Base-by-base conservation (phyloP, 2,329 filamentous ascomycete species). In the Penicillium sp. region DNA sequence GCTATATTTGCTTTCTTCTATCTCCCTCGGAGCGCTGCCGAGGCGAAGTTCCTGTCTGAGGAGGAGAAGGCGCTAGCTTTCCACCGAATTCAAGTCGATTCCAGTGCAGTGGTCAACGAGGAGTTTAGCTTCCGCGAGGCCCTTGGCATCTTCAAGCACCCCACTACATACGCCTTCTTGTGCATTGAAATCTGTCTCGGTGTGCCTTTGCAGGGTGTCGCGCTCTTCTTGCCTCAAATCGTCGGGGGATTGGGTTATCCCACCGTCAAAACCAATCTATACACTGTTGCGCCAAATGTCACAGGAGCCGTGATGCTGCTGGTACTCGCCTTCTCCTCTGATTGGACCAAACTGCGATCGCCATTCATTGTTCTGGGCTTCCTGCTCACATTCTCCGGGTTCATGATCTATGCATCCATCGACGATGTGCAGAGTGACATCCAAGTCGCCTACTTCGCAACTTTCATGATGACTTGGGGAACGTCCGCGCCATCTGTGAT, bases 391-490 rank as follows among this genome's bases (percentile, higher is more conserved):
- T 89, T 92, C 68, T 82, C 83, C 48, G 90, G 90, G 5, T 91
- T 93, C 77, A 84, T 92, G 72, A 89, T 93, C 68, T 93, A 89
- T 65, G 88, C 88, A 0, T 81, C 86, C 21, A 88, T 93, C 57
- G 76, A 84, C 29, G 81, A 87, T 64, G 85, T 91, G 17, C 72
- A 83, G 38, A 66, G 77, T 4, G 78, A 88, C 39, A 71, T 88
- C n/a, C 79, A 82, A 4, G 79, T 91, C 1, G 89, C 88, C 0
- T 92, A 92, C 68, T 91, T 86, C 62, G 88, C 89, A 6, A 86
- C 83, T 54, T 93, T 92, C 72, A 89, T 92, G 87, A 91, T 92
- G 88, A 89, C 86, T 12, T 91, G 88, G 86, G 89, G 89, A 17
- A 91, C 88, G 0, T 87, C 86, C 1, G 89, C 89, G 0, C 89